Base-by-base conservation (phyloP, 495 filamentous ascomycete species). In the Penicillium flavigenum region DNA sequence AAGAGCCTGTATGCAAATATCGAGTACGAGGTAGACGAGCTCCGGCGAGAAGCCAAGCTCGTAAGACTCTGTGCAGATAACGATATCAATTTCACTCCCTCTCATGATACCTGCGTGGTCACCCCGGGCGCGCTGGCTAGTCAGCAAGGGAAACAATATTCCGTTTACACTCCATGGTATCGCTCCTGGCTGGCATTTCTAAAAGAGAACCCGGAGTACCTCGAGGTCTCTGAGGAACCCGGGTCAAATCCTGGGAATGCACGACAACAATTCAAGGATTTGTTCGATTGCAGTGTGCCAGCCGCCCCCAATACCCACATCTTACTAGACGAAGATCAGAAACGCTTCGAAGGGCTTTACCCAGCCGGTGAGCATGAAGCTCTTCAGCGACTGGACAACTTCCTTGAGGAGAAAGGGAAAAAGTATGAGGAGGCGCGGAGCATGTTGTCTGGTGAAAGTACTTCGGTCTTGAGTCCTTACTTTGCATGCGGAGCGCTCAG, bases 101-200 rank as follows among this genome's bases (percentile, higher is more conserved):
- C 85, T 1, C 89, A 90, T 57, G 92, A 96, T 72, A 88, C 88
- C 7, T 94, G 90, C 54, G 83, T 95, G 14, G 90, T 96, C 5
- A 76, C 81, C 3, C 92, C 92, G 0, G 91, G 89, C 0, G 69
- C 74, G 47, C 66, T 96, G 20, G 63, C 62, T 7, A 87, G 78
- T 9, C 82, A 86, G 9, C 76, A 74, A 6, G 88, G 90, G 9
- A 88, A 82, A 20, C 91, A 92, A 68, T 97, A 95, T 66, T 81
- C 88, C 0, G 88, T 96, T 2, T 96, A 93, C 59, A 85, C 74
- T 2, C 92, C 91, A 0, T 96, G 90, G 91, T 92, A 81, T 65
- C 73, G 85, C 16, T 64, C 88, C 0, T 97, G 92, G 92, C 63
- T 90, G 20, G 76, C 80, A 6, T 83, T 90, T 58, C 57, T 95